Evolutionary conservation across 208 protist species (phyloP).

Genomic region (Giardia duodenalis): DNA sequence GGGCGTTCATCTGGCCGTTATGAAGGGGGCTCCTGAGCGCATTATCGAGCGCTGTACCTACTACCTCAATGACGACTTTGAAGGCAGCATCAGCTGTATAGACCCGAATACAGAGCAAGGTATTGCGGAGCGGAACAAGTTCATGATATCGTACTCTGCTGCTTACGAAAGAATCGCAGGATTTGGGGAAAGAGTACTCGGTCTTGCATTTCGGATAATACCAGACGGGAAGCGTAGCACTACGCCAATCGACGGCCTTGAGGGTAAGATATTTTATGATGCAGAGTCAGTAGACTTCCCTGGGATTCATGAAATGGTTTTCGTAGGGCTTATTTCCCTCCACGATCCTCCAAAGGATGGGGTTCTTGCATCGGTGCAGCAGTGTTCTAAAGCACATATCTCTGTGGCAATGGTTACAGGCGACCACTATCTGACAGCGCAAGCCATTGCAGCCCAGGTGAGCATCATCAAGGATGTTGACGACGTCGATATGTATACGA

Average conservation of each 20-base stretch:
- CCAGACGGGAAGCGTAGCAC: not conserved
- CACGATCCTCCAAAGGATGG: constrained; percentile 61
- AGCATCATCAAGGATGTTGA: constrained; percentile 47
- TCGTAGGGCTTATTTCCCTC: constrained; percentile 61
- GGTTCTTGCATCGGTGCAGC: constrained; percentile 54
- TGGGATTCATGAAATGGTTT: constrained; percentile 44
- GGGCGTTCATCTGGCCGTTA: not conserved
- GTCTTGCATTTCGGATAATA: not conserved
- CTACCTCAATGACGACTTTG: not conserved
- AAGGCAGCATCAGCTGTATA: not conserved
- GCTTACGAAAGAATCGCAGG: not conserved
- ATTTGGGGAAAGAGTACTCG: not conserved
- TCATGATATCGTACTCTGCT: not conserved
- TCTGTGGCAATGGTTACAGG: constrained; percentile 76
- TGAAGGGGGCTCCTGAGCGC: constrained; percentile 49
- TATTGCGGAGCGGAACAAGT: too few relatives aligned
- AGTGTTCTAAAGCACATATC: constrained; percentile 63
- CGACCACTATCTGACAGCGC: constrained; percentile 66
- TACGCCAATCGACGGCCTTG: too few relatives aligned
- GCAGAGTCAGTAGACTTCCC: not conserved
- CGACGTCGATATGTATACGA: constrained; percentile 19
- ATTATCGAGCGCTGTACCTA: constrained; percentile 32
- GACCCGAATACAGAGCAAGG: too few relatives aligned
- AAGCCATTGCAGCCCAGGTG: constrained; percentile 61
- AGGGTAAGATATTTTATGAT: not conserved